Evolutionary conservation across 2,329 filamentous ascomycete genomes (phyloP).

Genomic region (Colletotrichum sp.): DNA sequence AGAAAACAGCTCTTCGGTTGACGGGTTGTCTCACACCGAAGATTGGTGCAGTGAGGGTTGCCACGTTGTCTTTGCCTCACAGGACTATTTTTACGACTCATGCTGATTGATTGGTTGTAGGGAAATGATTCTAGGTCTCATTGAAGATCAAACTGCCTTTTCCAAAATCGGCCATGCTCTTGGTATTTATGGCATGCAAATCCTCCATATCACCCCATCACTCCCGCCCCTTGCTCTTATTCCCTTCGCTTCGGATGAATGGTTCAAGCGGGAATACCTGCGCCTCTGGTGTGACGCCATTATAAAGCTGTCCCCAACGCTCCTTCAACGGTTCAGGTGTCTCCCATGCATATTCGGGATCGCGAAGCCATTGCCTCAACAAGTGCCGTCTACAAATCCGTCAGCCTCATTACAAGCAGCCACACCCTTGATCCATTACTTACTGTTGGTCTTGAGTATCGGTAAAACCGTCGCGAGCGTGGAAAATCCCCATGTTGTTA

Average conservation of each 20-base stretch:
- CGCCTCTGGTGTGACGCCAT: slow-evolving; percentile 53
- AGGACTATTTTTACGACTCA: not conserved
- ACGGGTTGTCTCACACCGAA: not conserved
- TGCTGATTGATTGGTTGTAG: not conserved
- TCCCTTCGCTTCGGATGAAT: slow-evolving; percentile 30
- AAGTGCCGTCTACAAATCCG: slow-evolving; percentile 48
- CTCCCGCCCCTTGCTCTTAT: slow-evolving; percentile 5
- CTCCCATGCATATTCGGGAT: slow-evolving; percentile 54
- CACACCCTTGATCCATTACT: slow-evolving; percentile 20
- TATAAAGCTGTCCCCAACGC: slow-evolving; percentile 60
- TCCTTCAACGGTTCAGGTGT: slow-evolving; percentile 47
- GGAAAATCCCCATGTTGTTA: slow-evolving; percentile 61
- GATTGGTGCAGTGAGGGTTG: not conserved
- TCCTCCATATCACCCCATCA: not conserved
- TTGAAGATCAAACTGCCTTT: not conserved
- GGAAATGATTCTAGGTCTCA: not conserved
- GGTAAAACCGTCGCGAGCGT: slow-evolving; percentile 54
- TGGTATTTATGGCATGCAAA: not conserved
- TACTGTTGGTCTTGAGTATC: slow-evolving; percentile 49
- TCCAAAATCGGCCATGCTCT: not conserved
- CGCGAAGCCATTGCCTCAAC: slow-evolving; percentile 54
- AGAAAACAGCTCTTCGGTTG: not conserved
- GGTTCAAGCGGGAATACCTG: slow-evolving; percentile 64
- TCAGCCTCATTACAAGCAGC: not conserved
- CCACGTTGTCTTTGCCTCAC: not conserved